Conservation (phyloP, 208 protist genomes). For the Tritrichomonas musculus region DNA sequence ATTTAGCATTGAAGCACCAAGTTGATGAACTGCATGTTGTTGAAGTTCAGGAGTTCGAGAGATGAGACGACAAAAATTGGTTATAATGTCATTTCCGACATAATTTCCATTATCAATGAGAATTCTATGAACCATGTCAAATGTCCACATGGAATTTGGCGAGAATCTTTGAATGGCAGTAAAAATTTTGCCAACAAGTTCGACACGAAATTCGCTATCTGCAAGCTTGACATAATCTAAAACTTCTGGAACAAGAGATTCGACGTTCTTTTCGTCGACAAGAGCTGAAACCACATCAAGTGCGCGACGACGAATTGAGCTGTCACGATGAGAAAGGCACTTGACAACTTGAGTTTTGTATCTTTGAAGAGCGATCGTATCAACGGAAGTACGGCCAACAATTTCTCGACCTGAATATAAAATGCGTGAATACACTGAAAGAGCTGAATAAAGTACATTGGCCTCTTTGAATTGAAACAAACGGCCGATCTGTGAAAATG, state of each 20-base stretch:
- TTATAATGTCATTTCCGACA: neutral
- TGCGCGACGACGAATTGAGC: slow-evolving; percentile 10
- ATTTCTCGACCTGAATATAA: neutral
- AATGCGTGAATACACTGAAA: neutral
- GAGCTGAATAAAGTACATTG: neutral
- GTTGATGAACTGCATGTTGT: neutral
- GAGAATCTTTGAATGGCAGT: neutral
- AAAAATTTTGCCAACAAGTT: slow-evolving; percentile 2
- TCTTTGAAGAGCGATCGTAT: neutral
- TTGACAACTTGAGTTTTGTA: neutral
- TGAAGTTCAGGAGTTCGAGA: neutral
- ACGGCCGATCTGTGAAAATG: neutral
- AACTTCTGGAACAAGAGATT: neutral
- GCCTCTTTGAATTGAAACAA: neutral
- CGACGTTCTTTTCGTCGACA: neutral
- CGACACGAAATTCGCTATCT: neutral
- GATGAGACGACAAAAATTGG: neutral
- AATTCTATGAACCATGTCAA: neutral
- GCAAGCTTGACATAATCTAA: neutral
- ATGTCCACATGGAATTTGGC: neutral
- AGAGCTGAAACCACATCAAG: neutral
- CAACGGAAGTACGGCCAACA: neutral
- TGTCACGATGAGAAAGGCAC: neutral
- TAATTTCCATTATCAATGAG: slow-evolving; percentile 19
- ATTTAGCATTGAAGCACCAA: neutral